Evolutionary conservation across 148 eudicot genomes (phyloP).

Genomic region (Chenopodium album): DNA sequence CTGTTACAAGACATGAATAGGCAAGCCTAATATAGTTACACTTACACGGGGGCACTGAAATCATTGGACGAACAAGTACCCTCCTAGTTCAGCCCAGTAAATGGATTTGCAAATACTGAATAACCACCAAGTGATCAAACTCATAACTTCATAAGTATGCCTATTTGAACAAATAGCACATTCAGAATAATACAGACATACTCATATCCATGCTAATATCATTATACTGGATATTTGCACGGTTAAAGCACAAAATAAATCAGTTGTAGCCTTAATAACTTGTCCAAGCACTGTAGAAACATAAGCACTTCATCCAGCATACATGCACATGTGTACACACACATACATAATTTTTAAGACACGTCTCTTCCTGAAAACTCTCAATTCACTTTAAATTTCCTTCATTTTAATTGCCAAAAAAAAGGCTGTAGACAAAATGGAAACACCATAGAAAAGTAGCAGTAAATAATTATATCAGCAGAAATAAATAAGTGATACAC

Average conservation of each 20-base stretch:
- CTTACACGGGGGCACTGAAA: slow-evolving; percentile 48
- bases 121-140: slow-evolving; percentile 34
- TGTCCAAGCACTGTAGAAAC: not conserved
- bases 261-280: not conserved
- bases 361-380: too few relatives aligned
- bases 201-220: too few relatives aligned
- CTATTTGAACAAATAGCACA: slow-evolving; percentile 11
- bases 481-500: not conserved
- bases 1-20: slow-evolving; percentile 93
- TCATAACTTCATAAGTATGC: slow-evolving; percentile 37
- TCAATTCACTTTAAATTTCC: too few relatives aligned
- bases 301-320: not conserved
- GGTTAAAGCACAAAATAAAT: not conserved
- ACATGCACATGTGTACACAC: not conserved
- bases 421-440: not conserved
- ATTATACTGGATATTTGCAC: not conserved
- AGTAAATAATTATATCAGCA: not conserved
- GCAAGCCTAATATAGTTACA: slow-evolving; percentile 86
- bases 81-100: slow-evolving; percentile 52
- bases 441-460: not conserved
- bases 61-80: slow-evolving; percentile 45
- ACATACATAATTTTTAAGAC: not conserved
- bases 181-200: slow-evolving; percentile 3
- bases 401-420: not conserved
- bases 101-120: slow-evolving; percentile 40